Evolutionary conservation across 2,329 filamentous ascomycete species (phyloP), one percentile per base, ranked within the genome.

Genomic region (Huntiella bhutanensis): DNA sequence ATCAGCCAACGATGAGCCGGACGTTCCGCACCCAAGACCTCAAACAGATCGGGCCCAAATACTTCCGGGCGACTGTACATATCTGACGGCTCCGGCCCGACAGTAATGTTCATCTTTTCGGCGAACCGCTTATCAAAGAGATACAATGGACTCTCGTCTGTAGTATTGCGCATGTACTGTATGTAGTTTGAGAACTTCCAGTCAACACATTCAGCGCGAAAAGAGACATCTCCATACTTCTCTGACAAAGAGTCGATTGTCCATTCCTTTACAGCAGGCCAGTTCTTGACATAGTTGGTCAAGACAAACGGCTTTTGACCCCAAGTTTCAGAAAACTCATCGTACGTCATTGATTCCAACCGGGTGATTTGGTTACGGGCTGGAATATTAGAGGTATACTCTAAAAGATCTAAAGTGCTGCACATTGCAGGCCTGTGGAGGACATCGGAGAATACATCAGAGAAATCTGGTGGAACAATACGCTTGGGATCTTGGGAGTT

Each of bases 1-100:
- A 96, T 94, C 51, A 96, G 69, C 91, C 88, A 96, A 50, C 86
- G 77, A 56, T 85, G 80, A 51, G 93, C 86, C 2, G 88, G 88
- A 45, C 88, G 73, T 57, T 92, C 75, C 11, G 70, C 58, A 7
- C 80, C 82, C 0, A 96, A 68, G 5, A 91, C 73, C 41, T 77
- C 74, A 56, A 96, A 95, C 13, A 92, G 66, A 58, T 96, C 88
- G 43, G 81, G 73, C 0, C 84, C 85, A 58, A 96, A 95, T 59
- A 83, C 92, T 12, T 75, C 66, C 0, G 88, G 87, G 11, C 75
- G 74, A 75, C 79, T 85, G 62, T 95, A 96, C 5, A 77, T 63
- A 3, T 64, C 60, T 4, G 59, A 61, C 6, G 67, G 58, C 6
- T 64, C 61, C 12, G 64, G 65, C 7, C 74, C 77, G n/a, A 82